phyloP scores from a whole-genome alignment of 768 basidiomycete species.

The Trametes sanguinea region DNA sequence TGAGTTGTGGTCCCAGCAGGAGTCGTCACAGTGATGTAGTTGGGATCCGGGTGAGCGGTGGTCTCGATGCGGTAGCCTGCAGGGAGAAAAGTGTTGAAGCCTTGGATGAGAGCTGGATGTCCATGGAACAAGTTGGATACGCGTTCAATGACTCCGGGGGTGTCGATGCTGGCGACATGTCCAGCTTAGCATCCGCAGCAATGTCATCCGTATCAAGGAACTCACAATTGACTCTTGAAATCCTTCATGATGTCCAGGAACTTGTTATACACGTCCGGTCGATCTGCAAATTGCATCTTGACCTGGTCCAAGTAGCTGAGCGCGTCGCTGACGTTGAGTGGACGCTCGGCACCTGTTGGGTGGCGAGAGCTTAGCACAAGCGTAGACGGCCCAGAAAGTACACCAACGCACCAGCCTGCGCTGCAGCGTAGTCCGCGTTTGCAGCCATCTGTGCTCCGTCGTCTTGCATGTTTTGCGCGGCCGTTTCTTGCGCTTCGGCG shows the following conservation, averaged over 20 bases:
- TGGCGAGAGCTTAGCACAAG: neutral
- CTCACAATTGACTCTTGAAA: constrained; percentile 65
- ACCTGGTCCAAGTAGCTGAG: constrained; percentile 65
- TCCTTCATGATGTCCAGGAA: constrained; percentile 77
- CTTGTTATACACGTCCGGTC: constrained; percentile 63
- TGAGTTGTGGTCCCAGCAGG: constrained; percentile 58
- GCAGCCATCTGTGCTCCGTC: neutral
- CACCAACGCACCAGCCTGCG: neutral
- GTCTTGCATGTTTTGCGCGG: neutral
- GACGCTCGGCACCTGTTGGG: constrained; percentile 37
- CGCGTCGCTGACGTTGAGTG: constrained; percentile 63
- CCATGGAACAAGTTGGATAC: constrained; percentile 92
- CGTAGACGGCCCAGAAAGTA: no score
- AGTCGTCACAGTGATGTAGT: constrained; percentile 76
- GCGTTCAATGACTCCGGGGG: constrained; percentile 94
- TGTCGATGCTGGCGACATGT: constrained; percentile 79
- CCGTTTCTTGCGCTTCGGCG: neutral
- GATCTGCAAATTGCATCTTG: constrained; percentile 58
- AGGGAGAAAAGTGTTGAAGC: constrained; percentile 98
- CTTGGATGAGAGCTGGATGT: constrained; percentile 89
- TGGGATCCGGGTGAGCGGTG: constrained; percentile 59
- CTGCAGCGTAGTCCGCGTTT: neutral
- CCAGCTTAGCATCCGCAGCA: neutral
- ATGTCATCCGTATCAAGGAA: neutral
- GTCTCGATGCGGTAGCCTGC: constrained; percentile 91